Evolutionary conservation across 2,329 filamentous ascomycete species (phyloP), one percentile per base, ranked within the genome.

Genomic region (Triangularia setosa): DNA sequence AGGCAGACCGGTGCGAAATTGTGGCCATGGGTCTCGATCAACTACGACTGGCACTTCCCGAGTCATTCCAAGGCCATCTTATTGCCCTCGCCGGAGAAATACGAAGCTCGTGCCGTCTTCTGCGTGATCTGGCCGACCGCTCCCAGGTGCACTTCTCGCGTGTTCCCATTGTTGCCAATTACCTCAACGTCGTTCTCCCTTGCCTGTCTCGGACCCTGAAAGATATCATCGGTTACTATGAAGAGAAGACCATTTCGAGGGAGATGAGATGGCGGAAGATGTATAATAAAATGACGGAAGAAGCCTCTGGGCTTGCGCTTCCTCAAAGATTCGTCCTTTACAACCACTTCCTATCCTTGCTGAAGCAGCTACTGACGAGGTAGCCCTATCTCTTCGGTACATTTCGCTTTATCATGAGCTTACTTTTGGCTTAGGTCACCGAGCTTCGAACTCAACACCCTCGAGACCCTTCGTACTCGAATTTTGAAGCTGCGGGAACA

Each of bases 211-310:
- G 77, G 62, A 83, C 82, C 0, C 72, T 88, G 16, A 73, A 78
- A 52, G 84, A 87, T 65, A 87, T 88, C 67, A 79, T 74, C 48
- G 66, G 64, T 8, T 80, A 80, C 72, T 82, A 85, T 69, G 80
- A 85, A 33, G 81, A 87, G 70, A 79, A 77, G 35, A 77, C 77
- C 4, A 68, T 81, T 52, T 76, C 78, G 18, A 80, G 79, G 61
- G 78, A 82, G 65, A 75, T 79, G 35, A 79, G 84, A 61, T 88
- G 86, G 86, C 79, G 80, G 52, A 80, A 79, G 68, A 87, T 88
- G 84, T 85, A 83, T 70, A 79, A 86, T 72, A 74, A 76, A 4
- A 80, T 88, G 79, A 79, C 78, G 7, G 78, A 81, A 24, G 83
- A 87, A 70, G 80, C 80, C 3, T 80, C 77, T 2, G 83, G 81